Conservation (phyloP, 208 protist species). For the Sergeia podlipaevii region DNA sequence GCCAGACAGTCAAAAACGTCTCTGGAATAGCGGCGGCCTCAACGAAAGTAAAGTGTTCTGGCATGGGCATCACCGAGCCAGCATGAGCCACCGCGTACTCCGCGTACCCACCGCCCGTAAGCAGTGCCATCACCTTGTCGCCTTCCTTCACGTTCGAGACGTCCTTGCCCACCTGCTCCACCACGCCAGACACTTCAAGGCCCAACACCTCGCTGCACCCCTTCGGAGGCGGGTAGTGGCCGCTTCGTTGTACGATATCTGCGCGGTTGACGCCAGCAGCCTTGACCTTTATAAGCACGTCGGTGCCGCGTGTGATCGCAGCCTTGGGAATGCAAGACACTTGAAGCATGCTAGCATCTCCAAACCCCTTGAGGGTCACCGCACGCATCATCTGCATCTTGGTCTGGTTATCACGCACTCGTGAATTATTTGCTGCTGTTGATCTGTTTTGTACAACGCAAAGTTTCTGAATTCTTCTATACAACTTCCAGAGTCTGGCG, state of each 20-base stretch:
- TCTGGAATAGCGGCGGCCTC: slow-evolving; percentile 79
- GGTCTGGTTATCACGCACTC: too few relatives aligned
- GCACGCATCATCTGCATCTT: slow-evolving; percentile 41
- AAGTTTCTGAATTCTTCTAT: too few relatives aligned
- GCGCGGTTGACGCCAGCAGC: slow-evolving; percentile 70
- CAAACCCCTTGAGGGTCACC: slow-evolving; percentile 40
- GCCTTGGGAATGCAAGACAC: slow-evolving; percentile 20
- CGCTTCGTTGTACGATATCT: slow-evolving; percentile 48
- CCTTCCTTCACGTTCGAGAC: slow-evolving; percentile 42
- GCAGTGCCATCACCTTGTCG: slow-evolving; percentile 57
- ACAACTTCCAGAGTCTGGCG: slow-evolving; percentile 5
- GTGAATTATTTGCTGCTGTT: too few relatives aligned
- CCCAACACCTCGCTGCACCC: slow-evolving; percentile 54
- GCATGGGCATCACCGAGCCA: slow-evolving; percentile 40
- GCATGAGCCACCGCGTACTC: slow-evolving; percentile 58
- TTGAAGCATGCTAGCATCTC: slow-evolving; percentile 21
- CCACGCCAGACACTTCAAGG: slow-evolving; percentile 72
- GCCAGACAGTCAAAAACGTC: slow-evolving; percentile 77
- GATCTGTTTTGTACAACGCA: neutral
- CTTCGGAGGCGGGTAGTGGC: slow-evolving; percentile 67
- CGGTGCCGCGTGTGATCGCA: slow-evolving; percentile 9
- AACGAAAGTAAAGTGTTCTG: slow-evolving; percentile 39
- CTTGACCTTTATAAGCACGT: slow-evolving; percentile 59
- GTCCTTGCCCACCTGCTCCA: slow-evolving; percentile 25
- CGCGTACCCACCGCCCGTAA: slow-evolving; percentile 74